Evolutionary conservation across 2,329 filamentous ascomycete species (phyloP).

Genomic region (Bipolaris sorokiniana): DNA sequence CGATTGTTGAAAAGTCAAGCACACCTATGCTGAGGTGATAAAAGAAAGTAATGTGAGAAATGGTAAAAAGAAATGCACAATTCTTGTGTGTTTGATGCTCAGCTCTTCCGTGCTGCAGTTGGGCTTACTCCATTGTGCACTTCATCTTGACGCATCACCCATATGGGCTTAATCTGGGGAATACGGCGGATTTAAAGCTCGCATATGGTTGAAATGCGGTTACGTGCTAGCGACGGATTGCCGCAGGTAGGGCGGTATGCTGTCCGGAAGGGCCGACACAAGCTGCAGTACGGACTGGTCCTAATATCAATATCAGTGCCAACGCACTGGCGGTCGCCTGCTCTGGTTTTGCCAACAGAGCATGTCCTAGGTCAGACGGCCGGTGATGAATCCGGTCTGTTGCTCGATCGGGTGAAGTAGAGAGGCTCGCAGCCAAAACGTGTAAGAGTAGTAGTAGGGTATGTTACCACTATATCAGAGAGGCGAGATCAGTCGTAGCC

Average conservation of each 20-base stretch:
- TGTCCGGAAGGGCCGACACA: not conserved
- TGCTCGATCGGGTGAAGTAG: constrained; percentile 10
- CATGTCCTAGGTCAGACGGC: constrained; percentile 1
- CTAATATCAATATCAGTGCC: constrained; percentile 17
- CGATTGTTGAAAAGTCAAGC: not conserved
- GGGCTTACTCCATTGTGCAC: not conserved
- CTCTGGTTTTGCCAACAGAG: constrained; percentile 4
- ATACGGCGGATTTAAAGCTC: not conserved
- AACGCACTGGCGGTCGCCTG: constrained; percentile 15
- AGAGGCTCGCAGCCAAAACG: constrained; percentile 20
- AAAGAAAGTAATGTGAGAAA: constrained; percentile 11
- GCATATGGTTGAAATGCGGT: not conserved
- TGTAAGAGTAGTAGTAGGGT: constrained; percentile 6
- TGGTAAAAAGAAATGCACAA: constrained; percentile 3
- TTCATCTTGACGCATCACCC: not conserved
- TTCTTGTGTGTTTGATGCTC: not conserved
- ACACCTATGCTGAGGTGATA: not conserved
- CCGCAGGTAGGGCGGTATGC: not conserved
- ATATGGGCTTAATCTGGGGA: not conserved
- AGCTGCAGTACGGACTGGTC: constrained; percentile 8
- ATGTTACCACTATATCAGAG: constrained; percentile 4
- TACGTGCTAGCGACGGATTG: not conserved
- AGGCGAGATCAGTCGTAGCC: constrained; percentile 60
- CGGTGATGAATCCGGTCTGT: constrained; percentile 6
- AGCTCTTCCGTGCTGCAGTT: not conserved